A percentile compares a stretch with the other conserved stretches of the same genome.
Conservation (phyloP, 169 alveolate genomes). For the Cryptosporidium tyzzeri region DNA sequence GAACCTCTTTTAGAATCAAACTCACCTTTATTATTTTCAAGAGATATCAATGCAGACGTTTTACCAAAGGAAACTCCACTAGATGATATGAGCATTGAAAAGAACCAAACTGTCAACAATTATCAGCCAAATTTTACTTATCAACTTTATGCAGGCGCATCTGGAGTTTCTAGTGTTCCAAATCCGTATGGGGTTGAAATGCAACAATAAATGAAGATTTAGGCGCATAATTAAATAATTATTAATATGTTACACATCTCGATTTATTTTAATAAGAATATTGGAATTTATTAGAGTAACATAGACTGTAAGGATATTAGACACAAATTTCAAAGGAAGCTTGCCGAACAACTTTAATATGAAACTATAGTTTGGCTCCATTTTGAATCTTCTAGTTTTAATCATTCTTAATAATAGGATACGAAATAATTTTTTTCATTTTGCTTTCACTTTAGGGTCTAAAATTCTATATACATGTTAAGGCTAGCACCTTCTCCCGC, state of each 20-base stretch:
- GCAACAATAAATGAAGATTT: slow-evolving; percentile 12
- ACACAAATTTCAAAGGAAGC: neutral
- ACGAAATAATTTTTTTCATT: neutral
- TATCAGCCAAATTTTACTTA: slow-evolving; percentile 62
- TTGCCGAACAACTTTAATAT: neutral
- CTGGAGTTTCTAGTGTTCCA: slow-evolving; percentile 37
- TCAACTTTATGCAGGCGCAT: slow-evolving; percentile 70
- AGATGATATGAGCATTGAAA: slow-evolving; percentile 65
- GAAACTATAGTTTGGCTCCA: slow-evolving; percentile 1
- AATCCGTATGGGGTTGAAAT: slow-evolving; percentile 58
- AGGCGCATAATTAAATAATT: neutral
- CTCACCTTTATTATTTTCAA: slow-evolving; percentile 45
- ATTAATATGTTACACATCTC: neutral
- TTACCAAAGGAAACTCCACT: slow-evolving; percentile 60
- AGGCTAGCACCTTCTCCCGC: neutral
- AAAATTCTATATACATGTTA: neutral
- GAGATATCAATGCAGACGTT: slow-evolving; percentile 68
- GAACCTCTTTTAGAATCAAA: slow-evolving; percentile 48
- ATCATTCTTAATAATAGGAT: slow-evolving; percentile 6
- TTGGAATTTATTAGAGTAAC: neutral
- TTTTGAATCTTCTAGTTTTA: slow-evolving; percentile 1
- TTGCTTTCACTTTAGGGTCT: neutral
- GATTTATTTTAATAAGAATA: neutral
- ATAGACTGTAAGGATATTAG: neutral
- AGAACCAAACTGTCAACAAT: slow-evolving; percentile 41